Conservation (phyloP, 139 green algal genomes). For the Mesotaenium endlicherianum region DNA sequence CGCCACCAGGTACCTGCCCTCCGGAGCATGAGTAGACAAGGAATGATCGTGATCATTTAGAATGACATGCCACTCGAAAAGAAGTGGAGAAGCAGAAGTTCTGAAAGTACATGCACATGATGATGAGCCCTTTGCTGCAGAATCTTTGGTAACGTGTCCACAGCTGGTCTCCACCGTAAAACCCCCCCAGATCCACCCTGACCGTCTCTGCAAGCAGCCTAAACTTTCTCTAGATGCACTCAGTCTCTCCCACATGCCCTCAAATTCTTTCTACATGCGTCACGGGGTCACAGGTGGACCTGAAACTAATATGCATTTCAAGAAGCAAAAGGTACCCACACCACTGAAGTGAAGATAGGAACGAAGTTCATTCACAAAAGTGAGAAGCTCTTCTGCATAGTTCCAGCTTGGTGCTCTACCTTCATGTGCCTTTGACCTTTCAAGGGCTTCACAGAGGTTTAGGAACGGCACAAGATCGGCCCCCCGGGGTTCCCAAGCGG, state of each 20-base stretch:
- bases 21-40: neutral
- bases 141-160: too few relatives aligned
- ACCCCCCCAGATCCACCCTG: neutral
- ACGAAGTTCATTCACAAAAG: neutral
- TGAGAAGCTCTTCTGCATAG: too few relatives aligned
- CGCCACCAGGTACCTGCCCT: constrained; percentile 13
- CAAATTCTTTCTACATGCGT: too few relatives aligned
- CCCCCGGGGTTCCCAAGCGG: neutral
- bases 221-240: too few relatives aligned
- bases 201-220: neutral
- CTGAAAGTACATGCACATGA: too few relatives aligned
- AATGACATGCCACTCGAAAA: neutral
- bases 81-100: neutral
- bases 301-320: too few relatives aligned
- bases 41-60: neutral
- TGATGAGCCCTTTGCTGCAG: too few relatives aligned
- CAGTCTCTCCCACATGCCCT: too few relatives aligned
- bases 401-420: too few relatives aligned
- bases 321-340: too few relatives aligned
- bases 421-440: too few relatives aligned
- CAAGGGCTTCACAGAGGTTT: neutral
- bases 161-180: neutral
- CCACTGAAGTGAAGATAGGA: neutral
- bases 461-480: neutral
- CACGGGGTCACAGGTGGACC: too few relatives aligned